Percentiles rank a stretch among this genome's conserved stretches.
phyloP scores from a whole-genome alignment of 352 stramenopile species.

The Globisporangium sylvaticum region DNA sequence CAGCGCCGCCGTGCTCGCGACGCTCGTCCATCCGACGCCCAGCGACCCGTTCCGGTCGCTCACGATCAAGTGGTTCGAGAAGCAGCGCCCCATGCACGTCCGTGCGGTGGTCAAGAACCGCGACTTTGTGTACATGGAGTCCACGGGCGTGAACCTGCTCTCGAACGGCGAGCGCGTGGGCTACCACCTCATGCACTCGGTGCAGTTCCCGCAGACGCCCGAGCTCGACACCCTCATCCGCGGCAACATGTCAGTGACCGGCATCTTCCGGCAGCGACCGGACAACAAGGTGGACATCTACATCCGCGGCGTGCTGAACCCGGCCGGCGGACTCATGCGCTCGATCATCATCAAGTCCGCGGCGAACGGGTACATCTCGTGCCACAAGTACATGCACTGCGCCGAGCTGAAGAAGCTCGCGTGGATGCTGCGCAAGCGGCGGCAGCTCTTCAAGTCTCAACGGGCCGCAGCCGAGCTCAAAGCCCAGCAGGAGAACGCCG shows the following conservation, averaged over 20 bases:
- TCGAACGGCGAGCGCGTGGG: constrained; percentile 49
- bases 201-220: constrained; percentile 49
- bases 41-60: constrained; percentile 49
- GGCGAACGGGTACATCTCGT: constrained; percentile 24
- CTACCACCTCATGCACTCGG: constrained; percentile 60
- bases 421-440: constrained; percentile 4
- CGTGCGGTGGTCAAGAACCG: constrained; percentile 42
- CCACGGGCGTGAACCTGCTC: constrained; percentile 36
- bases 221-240: constrained; percentile 30
- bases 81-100: constrained; percentile 33
- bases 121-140: constrained; percentile 56
- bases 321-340: constrained; percentile 37
- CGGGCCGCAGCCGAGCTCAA: not conserved
- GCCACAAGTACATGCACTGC: constrained; percentile 22
- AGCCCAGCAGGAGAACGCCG: not conserved
- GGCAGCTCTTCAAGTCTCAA: constrained; percentile 3
- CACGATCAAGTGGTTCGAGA: constrained; percentile 61
- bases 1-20: constrained; percentile 45
- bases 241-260: constrained; percentile 49
- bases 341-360: constrained; percentile 34
- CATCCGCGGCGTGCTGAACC: constrained; percentile 30
- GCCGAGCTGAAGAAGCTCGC: constrained; percentile 11
- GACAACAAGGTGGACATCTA: constrained; percentile 20
- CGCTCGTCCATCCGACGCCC: constrained; percentile 34
- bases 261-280: constrained; percentile 42